Evolutionary conservation across 1,139 yeast genomes (phyloP).

Genomic region (Candida anutae): DNA sequence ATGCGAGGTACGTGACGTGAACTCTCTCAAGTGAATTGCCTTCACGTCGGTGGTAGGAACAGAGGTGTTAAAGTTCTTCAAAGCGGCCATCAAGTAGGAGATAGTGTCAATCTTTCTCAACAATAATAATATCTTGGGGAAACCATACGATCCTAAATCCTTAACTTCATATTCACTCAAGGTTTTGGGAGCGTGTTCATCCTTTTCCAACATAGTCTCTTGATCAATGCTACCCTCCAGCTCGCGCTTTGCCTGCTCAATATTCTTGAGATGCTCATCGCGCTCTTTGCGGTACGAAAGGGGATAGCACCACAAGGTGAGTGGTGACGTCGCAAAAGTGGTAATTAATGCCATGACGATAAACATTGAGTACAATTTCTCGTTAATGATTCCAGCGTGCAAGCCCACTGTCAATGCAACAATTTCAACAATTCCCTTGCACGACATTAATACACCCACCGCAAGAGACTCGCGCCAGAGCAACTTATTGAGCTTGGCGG

Average conservation of each 20-base stretch:
- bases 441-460: slow-evolving; percentile 79
- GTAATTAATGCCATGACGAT: slow-evolving; percentile 73
- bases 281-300: slow-evolving; percentile 49
- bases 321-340: slow-evolving; percentile 69
- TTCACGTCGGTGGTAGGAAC: slow-evolving; percentile 31
- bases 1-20: slow-evolving; percentile 63
- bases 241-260: slow-evolving; percentile 4
- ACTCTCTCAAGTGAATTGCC: slow-evolving; percentile 50
- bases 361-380: slow-evolving; percentile 68
- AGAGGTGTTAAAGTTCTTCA: slow-evolving; percentile 13
- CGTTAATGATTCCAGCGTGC: slow-evolving; percentile 57
- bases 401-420: slow-evolving; percentile 72
- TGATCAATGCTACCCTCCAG: neutral
- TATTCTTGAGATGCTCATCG: slow-evolving; percentile 29
- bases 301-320: slow-evolving; percentile 56
- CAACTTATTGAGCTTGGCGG: slow-evolving; percentile 54
- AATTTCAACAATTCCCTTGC: slow-evolving; percentile 80
- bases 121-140: slow-evolving; percentile 20
- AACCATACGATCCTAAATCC: slow-evolving; percentile 11
- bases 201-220: slow-evolving; percentile 1
- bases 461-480: slow-evolving; percentile 66
- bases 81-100: slow-evolving; percentile 25
- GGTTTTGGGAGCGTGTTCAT: slow-evolving; percentile 2
- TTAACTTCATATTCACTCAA: slow-evolving; percentile 9
- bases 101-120: slow-evolving; percentile 26